phyloP scores from a whole-genome alignment of 2,329 filamentous ascomycete genomes.

The Trichophyton mentagrophytes region DNA sequence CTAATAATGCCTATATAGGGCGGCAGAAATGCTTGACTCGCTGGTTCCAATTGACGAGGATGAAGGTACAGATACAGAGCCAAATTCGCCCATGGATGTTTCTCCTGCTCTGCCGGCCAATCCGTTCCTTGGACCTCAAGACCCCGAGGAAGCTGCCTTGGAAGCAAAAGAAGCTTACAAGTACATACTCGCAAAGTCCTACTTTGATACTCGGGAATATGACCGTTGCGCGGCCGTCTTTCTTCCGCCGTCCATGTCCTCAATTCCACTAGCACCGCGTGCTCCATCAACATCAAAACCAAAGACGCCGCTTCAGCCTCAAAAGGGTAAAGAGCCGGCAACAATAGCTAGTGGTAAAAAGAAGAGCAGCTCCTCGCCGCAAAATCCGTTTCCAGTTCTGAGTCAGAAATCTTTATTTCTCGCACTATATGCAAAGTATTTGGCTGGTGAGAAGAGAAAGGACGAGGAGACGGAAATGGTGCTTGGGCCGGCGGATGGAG shows the following conservation, averaged over 20 bases:
- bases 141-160: conserved; percentile 59
- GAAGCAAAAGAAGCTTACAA: conserved; percentile 69
- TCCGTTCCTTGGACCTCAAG: conserved; percentile 42
- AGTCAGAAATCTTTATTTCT: conserved; percentile 91
- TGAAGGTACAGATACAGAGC: conserved; percentile 44
- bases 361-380: conserved; percentile 17
- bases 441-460: conserved; percentile 89
- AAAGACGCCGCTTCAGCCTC: conserved; percentile 18
- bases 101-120: conserved; percentile 40
- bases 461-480: conserved; percentile 97
- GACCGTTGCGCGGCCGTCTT: conserved; percentile 87
- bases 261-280: conserved; percentile 46
- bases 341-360: conserved; percentile 27
- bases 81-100: conserved; percentile 47
- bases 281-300: conserved; percentile 18
- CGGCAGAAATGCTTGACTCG: conserved; percentile 81
- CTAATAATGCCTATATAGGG: conserved; percentile 44
- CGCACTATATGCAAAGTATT: conserved; percentile 79
- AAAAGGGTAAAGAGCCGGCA: conserved; percentile 51
- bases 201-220: conserved; percentile 91
- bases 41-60: conserved; percentile 47
- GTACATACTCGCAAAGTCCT: conserved; percentile 81
- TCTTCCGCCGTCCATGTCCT: conserved; percentile 65
- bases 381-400: conserved; percentile 39
- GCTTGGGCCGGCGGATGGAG: conserved; percentile 80